Conservation (phyloP, 1,284 basidiomycete genomes). For the Omphalotus olearius region DNA sequence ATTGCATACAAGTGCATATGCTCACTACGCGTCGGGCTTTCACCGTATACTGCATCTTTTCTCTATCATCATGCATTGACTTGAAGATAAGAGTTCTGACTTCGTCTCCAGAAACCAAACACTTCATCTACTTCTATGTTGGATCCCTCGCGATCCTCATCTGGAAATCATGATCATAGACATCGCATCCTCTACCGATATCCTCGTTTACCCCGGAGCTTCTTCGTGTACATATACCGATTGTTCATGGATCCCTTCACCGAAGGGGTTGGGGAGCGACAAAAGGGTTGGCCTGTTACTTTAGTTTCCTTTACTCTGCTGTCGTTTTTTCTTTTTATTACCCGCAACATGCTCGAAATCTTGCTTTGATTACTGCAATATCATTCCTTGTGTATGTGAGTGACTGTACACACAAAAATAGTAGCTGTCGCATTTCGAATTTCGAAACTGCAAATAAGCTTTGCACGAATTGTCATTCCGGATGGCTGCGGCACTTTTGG, state of each 20-base stretch:
- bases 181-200: neutral
- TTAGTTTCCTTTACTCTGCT: slow-evolving; percentile 8
- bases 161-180: slow-evolving; percentile 77
- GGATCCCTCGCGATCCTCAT: slow-evolving; percentile 87
- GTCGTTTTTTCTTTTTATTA: slow-evolving; percentile 2
- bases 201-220: too few relatives aligned
- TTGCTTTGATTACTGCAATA: slow-evolving; percentile 9
- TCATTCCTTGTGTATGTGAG: slow-evolving; percentile 6
- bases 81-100: neutral
- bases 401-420: slow-evolving; percentile 1
- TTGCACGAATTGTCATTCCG: neutral
- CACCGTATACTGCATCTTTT: slow-evolving; percentile 12
- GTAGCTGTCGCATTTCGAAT: too few relatives aligned
- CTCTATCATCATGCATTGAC: slow-evolving; percentile 4
- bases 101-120: slow-evolving; percentile 75
- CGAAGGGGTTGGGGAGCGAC: neutral
- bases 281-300: neutral
- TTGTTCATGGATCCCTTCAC: neutral
- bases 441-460: too few relatives aligned
- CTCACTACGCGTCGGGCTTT: slow-evolving; percentile 7
- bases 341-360: slow-evolving; percentile 5
- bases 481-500: slow-evolving; percentile 16
- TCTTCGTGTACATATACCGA: too few relatives aligned
- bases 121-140: slow-evolving; percentile 97
- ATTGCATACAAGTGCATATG: slow-evolving; percentile 13